Base-by-base conservation (phyloP, 2,329 filamentous ascomycete species). In the Lecanicillium sp. region DNA sequence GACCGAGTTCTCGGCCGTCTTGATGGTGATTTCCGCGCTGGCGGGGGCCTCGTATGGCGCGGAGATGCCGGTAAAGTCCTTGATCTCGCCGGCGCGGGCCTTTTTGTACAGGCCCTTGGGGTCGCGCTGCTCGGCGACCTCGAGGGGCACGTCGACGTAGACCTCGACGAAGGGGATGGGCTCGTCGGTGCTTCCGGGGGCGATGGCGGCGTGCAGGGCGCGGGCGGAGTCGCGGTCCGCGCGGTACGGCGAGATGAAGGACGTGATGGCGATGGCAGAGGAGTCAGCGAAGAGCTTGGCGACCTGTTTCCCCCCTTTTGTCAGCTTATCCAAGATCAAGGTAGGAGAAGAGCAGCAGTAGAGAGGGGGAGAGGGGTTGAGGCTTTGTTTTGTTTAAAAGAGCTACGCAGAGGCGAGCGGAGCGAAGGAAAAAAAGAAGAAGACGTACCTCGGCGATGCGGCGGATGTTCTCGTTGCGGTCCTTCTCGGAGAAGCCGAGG, bases 71-170 rank as follows among this genome's bases (percentile, higher is more conserved):
- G 93, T 98, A 66, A 98, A 98, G 58, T 97, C 89, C 70, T 94
- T 93, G 69, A 97, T 97, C 67, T 94, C 83, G 37, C 93, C 93
- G 44, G 87, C 84, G 37, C 91, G 77, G 11, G 93, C 93, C 80
- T 95, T 95, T 78, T 95, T 95, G 73, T 98, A 98, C 52, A 97
- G 72, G 5, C 91, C 93, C 81, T 98, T 98, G 41, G 93, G 93
- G 64, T 98, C 93, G 54, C 93, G 83, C 78, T 91, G 77, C 79
- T 97, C 91, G 30, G 93, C 91, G 37, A 93, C 88, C 68, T 89
- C 87, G 56, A 97, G 78, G 12, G 90, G 87, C 11, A 97, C 83
- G 67, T 98, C 90, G 54, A 98, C 84, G 63, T 83, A 95, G 50
- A 97, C 89, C 72, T 98, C 93, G 56, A 98, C 78, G 65, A 98